Evolutionary conservation across 2,329 filamentous ascomycete species (phyloP), one percentile per base, ranked within the genome.

Genomic region (Thermothelomyces thermophilus): DNA sequence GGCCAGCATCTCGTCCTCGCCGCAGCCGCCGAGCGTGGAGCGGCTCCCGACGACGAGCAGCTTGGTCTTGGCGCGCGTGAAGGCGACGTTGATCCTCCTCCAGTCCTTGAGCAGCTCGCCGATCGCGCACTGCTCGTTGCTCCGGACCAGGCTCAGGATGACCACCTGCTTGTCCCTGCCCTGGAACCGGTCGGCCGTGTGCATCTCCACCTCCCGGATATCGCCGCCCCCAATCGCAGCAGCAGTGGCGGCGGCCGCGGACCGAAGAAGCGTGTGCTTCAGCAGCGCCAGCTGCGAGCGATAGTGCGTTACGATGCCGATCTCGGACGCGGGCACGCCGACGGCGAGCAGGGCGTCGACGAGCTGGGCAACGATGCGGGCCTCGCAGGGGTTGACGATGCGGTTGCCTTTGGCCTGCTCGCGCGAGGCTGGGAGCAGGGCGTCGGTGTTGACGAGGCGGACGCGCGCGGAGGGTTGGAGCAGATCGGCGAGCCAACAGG

Each of bases 301-400:
- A 68, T 98, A 98, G 67, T 96, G 90, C 14, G 93, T 96, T 72
- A 98, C 96, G 58, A 98, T 86, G 41, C 93, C 93, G 50, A 98
- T 90, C 46, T 91, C 86, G 0, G 73, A 71, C 0, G 86, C 77
- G 0, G 86, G 72, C 1, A 97, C 78, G 22, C 93, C 93, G 1
- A 82, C 77, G 0, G 80, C 77, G 42, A 97, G 75, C 3, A 98
- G 77, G 0, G 82, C 77, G 53, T 90, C 80, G 16, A 96, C 89
- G 11, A 97, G 77, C 62, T 96, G 87, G 0, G 81, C 78, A 14
- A 87, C 82, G 16, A 96, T 73, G 1, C 76, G 78, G 1, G 86
- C 87, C 71, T 98, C 93, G n/a, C 82, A 76, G 0, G 82, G 77
- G 64, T 98, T 98, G 53, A 93, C 85, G 53, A 95, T 93, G 42